Base-by-base conservation (phyloP, 257 asterid genomes). In the Plectranthus barbatus region DNA sequence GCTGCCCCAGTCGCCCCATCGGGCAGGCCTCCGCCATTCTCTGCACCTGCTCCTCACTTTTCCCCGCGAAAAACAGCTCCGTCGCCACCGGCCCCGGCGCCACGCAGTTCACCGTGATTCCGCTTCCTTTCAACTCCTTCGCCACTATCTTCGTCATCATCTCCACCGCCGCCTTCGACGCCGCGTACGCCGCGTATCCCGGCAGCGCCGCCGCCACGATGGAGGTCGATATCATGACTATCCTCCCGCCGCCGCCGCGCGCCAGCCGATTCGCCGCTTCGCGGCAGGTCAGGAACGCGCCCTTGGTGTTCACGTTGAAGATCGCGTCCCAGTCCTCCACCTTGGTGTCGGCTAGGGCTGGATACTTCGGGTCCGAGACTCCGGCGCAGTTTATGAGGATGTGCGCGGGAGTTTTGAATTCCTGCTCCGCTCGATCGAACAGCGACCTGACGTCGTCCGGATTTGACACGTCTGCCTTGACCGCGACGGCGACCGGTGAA, bases 11-110 rank as follows among this genome's bases (percentile, higher is more conserved):
- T n/a, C 69, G 60, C 14, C 41, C 69, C 34, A 64, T 17, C 23
- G 69, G 69, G 33, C 69, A 64, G 42, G 50, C 69, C 52, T 4
- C 69, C 26, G 29, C 61, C 4, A 6, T 6, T 29, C 39, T 51
- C 4, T 37, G 3, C 13, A 64, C 51, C 26, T 0, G 1, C 52
- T 51, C 69, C 60, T 64, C 61, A 11, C 42, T 4, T 31, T 64
- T 64, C 1, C 69, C 69, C n/a, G 69, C 51, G 42, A 51, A 64
- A 21, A 64, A 64, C 69, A 64, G 37, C 52, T 64, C 69, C 42
- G 69, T 64, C 61, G 61, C 69, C 17, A 64, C 49, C 9, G 69
- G 51, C 26, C 69, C 69, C 18, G 69, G 69, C 52, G 60, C 69
- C 40, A 64, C 60, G 0, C 51, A 60, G 9, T 64, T 64, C 42